Conservation (phyloP, 805 yeast genomes). For the Suhomyces faveliae region DNA sequence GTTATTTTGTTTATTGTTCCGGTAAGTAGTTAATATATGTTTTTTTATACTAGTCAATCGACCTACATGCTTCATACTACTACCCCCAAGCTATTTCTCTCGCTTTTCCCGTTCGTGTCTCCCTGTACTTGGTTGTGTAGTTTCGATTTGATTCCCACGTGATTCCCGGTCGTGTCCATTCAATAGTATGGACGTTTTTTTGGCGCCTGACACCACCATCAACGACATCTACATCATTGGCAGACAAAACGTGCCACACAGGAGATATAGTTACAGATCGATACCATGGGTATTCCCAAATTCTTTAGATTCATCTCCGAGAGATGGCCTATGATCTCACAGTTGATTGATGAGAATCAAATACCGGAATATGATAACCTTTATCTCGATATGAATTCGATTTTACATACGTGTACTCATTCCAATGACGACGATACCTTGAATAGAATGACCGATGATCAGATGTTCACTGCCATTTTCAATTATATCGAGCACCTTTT, state of each 20-base stretch:
- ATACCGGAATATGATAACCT: conserved; percentile 93
- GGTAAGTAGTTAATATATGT: background rate
- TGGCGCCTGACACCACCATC: background rate
- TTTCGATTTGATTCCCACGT: no score
- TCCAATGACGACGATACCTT: conserved; percentile 66
- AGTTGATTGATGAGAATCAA: conserved; percentile 67
- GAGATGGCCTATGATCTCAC: conserved; percentile 97
- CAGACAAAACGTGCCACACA: background rate
- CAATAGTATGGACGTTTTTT: background rate
- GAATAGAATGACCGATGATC: conserved; percentile 75
- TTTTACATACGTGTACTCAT: conserved; percentile 90
- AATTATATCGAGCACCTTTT: conserved; percentile 93
- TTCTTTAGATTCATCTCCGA: conserved; percentile 96
- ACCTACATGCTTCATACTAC: no score
- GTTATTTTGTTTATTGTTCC: background rate
- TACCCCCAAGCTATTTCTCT: no score
- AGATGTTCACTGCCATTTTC: conserved; percentile 89
- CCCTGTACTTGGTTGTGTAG: no score
- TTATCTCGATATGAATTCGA: conserved; percentile 96
- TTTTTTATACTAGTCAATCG: no score
- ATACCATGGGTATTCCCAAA: conserved; percentile 78
- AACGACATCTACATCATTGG: background rate
- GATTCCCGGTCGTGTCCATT: background rate
- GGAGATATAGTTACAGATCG: background rate
- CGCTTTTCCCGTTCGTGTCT: no score